These are phyloP conservation scores for Pseudocercospora macadamiae DNA, from an alignment of 2,329 filamentous ascomycete genomes.

Conservation along the genomic window DNA sequence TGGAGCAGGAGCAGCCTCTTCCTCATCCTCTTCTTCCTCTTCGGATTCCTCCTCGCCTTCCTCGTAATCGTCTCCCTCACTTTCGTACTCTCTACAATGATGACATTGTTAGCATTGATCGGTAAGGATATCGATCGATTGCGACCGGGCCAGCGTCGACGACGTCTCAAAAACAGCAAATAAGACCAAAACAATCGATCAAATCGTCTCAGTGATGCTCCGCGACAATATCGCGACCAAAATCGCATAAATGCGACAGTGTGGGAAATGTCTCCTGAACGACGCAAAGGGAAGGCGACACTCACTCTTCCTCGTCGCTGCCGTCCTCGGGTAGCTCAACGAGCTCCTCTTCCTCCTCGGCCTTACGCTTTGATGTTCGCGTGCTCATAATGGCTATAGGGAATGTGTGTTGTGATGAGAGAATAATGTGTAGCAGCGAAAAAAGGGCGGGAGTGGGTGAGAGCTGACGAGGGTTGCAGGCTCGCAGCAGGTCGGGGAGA, in stretches of 20 bases:
- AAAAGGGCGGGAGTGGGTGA: background rate
- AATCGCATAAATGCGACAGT: background rate
- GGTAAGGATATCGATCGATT: slow-evolving; percentile 1
- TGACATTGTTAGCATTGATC: background rate
- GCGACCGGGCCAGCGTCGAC: slow-evolving; percentile 2
- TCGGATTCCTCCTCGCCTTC: slow-evolving; percentile 21
- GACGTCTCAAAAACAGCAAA: background rate
- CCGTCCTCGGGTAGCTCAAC: slow-evolving; percentile 45
- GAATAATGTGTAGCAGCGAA: background rate
- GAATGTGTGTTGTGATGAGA: background rate
- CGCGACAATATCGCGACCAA: background rate
- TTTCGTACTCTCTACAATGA: slow-evolving; percentile 5
- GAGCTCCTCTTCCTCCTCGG: slow-evolving; percentile 47
- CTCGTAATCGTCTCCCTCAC: slow-evolving; percentile 15
- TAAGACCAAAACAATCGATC: background rate
- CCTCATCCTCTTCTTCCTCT: slow-evolving; percentile 20
- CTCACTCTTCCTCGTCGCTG: slow-evolving; percentile 43
- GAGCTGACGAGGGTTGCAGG: background rate
- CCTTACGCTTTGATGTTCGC: slow-evolving; percentile 47
- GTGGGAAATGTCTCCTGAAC: background rate
- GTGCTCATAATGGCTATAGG: slow-evolving; percentile 41
- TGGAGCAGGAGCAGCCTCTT: slow-evolving; percentile 23
- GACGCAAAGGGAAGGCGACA: background rate
- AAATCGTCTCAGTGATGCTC: background rate
- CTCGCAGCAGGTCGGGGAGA: background rate